phyloP scores from a whole-genome alignment of 805 yeast species.

The Candida loeiensis region DNA sequence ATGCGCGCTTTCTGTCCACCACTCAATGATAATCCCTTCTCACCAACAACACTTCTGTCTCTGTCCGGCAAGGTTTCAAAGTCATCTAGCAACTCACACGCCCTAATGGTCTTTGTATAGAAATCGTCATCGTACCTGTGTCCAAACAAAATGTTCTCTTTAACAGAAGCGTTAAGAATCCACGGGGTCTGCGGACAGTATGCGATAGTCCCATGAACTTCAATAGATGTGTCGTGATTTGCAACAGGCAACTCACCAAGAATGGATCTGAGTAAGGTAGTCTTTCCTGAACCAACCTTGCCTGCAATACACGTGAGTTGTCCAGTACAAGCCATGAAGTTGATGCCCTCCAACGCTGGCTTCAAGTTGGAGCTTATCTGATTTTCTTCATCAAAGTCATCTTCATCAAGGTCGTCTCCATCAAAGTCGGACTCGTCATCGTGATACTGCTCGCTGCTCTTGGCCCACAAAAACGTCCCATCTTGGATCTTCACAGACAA shows the following conservation, averaged over 20 bases:
- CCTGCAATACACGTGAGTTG: constrained; percentile 41
- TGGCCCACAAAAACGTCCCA: constrained; percentile 34
- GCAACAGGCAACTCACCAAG: constrained; percentile 28
- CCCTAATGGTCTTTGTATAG: constrained; percentile 31
- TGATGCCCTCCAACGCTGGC: constrained; percentile 14
- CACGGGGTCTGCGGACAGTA: constrained; percentile 41
- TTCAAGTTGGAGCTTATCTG: neutral
- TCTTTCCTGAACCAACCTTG: constrained; percentile 39
- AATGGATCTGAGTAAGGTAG: constrained; percentile 33
- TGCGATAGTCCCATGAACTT: constrained; percentile 27
- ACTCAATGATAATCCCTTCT: constrained; percentile 40
- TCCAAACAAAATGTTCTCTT: constrained; percentile 41
- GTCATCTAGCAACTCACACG: constrained; percentile 37
- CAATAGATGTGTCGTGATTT: neutral
- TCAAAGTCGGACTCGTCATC: neutral
- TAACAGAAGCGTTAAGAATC: constrained; percentile 39
- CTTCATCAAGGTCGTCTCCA: neutral
- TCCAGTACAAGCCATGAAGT: constrained; percentile 25
- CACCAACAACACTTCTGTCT: constrained; percentile 39
- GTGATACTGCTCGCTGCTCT: neutral
- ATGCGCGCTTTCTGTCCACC: constrained; percentile 44
- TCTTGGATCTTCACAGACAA: constrained; percentile 37
- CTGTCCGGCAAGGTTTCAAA: constrained; percentile 36
- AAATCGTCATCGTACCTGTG: constrained; percentile 26
- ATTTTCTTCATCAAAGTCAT: constrained; percentile 2